A percentile compares a stretch with the other conserved stretches of the same genome.
phyloP scores from a whole-genome alignment of 2,329 filamentous ascomycete genomes.

The Orbilia ellipsospora region DNA sequence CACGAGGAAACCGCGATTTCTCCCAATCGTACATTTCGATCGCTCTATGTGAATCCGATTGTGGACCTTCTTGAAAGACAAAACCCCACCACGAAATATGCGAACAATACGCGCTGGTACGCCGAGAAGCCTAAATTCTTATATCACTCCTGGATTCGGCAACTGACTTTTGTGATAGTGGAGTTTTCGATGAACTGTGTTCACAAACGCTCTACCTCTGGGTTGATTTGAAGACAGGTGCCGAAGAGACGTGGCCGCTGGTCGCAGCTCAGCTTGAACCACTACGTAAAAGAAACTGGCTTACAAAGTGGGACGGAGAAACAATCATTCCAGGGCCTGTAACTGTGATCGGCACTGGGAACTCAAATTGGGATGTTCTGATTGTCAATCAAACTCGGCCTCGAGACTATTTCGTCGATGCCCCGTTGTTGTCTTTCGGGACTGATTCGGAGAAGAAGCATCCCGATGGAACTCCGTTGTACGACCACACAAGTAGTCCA shows the following conservation, averaged over 20 bases:
- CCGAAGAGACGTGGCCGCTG: slow-evolving; percentile 67
- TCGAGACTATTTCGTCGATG: slow-evolving; percentile 75
- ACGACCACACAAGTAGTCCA: slow-evolving; percentile 54
- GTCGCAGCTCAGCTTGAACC: slow-evolving; percentile 70
- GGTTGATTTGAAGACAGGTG: slow-evolving; percentile 75
- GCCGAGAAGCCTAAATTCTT: slow-evolving; percentile 6
- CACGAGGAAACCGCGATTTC: slow-evolving; percentile 70
- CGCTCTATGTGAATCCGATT: slow-evolving; percentile 74
- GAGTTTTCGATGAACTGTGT: slow-evolving; percentile 63
- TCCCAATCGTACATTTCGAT: slow-evolving; percentile 69
- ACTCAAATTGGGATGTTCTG: slow-evolving; percentile 69
- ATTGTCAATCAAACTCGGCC: slow-evolving; percentile 66
- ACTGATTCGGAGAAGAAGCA: slow-evolving; percentile 56
- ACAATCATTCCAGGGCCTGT: slow-evolving; percentile 65
- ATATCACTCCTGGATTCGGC: not conserved
- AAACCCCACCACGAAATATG: slow-evolving; percentile 66
- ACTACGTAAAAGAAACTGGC: slow-evolving; percentile 70
- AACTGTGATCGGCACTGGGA: slow-evolving; percentile 76
- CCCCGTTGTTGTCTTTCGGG: slow-evolving; percentile 65
- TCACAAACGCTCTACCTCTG: slow-evolving; percentile 69
- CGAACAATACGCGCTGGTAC: slow-evolving; percentile 55
- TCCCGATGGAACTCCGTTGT: slow-evolving; percentile 59
- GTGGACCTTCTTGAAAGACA: slow-evolving; percentile 69
- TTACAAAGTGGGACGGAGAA: slow-evolving; percentile 67
- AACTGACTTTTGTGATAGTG: slow-evolving; percentile 43